Percentiles rank a stretch among this genome's conserved stretches.
Evolutionary conservation across 2,329 filamentous ascomycete genomes (phyloP).

Genomic region (Beauveria sp.): DNA sequence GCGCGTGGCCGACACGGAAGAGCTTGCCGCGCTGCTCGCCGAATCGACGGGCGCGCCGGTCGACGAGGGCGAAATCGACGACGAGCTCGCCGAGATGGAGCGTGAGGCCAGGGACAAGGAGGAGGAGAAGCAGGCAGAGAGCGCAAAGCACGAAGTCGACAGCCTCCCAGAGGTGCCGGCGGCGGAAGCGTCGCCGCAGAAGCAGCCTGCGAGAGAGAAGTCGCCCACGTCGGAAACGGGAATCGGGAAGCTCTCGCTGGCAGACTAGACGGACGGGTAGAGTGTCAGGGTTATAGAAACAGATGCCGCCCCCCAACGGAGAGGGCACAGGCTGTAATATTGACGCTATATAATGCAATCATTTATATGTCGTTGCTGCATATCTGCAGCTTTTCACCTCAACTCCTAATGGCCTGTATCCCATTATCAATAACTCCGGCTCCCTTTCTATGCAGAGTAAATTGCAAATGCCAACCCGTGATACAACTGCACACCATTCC

Average conservation of each 20-base stretch:
- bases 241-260: constrained; percentile 25
- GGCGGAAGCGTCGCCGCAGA: constrained; percentile 23
- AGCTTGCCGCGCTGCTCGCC: constrained; percentile 69
- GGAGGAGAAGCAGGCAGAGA: constrained; percentile 38
- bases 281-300: background rate
- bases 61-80: constrained; percentile 79
- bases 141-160: constrained; percentile 44
- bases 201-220: constrained; percentile 12
- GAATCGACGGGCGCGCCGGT: constrained; percentile 49
- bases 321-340: background rate
- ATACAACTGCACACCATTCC: background rate
- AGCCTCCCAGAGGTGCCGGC: constrained; percentile 37
- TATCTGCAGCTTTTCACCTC: background rate
- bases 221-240: constrained; percentile 32
- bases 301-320: background rate
- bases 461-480: background rate
- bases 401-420: too few species aligned
- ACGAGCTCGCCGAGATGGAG: constrained; percentile 75
- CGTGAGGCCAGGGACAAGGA: constrained; percentile 47
- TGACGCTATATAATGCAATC: background rate
- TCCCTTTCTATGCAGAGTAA: background rate
- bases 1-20: constrained; percentile 75
- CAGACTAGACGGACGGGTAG: constrained; percentile 2
- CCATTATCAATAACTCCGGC: background rate
- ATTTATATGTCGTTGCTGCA: background rate